Percentiles rank a stretch among this genome's conserved stretches.
These are phyloP conservation scores for Aspergillus cavernicola DNA, from an alignment of 495 filamentous ascomycete genomes.

Conservation along the genomic window DNA sequence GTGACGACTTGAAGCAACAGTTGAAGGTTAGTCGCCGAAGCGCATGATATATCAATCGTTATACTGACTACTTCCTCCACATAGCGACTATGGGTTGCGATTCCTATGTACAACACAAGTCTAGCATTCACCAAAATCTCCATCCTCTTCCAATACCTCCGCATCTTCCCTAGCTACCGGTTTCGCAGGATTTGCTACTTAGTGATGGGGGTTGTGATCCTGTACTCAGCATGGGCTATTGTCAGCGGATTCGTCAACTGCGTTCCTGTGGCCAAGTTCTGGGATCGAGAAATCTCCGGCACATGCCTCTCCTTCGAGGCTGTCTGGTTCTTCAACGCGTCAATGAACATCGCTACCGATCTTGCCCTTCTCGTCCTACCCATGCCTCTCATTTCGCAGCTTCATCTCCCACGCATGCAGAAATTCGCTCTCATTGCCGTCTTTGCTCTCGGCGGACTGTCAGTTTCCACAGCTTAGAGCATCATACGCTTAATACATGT, in stretches of 20 bases:
- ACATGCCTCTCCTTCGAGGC: constrained; percentile 47
- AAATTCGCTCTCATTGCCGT: constrained; percentile 50
- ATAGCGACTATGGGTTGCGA: constrained; percentile 37
- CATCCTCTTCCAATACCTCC: constrained; percentile 47
- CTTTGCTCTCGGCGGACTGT: constrained; percentile 54
- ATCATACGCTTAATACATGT: constrained; percentile 56
- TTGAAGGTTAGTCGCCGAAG: constrained; percentile 25
- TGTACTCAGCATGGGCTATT: constrained; percentile 37
- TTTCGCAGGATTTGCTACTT: constrained; percentile 33
- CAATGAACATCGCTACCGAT: constrained; percentile 53
- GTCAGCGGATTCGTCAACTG: constrained; percentile 50
- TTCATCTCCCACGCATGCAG: constrained; percentile 48
- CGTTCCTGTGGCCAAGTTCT: constrained; percentile 49
- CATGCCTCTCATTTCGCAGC: constrained; percentile 49
- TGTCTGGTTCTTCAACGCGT: constrained; percentile 51
- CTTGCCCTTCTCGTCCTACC: constrained; percentile 53
- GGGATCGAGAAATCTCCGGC: constrained; percentile 47
- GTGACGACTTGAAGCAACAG: constrained; percentile 22
- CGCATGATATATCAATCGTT: not conserved
- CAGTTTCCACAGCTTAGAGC: constrained; percentile 53
- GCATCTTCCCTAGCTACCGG: constrained; percentile 38
- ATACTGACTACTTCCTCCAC: not conserved
- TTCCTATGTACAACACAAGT: constrained; percentile 42
- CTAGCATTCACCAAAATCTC: constrained; percentile 42
- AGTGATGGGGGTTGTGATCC: constrained; percentile 32